Base-by-base conservation (phyloP, 1,284 basidiomycete species). In the Leccinum pallidistipes region DNA sequence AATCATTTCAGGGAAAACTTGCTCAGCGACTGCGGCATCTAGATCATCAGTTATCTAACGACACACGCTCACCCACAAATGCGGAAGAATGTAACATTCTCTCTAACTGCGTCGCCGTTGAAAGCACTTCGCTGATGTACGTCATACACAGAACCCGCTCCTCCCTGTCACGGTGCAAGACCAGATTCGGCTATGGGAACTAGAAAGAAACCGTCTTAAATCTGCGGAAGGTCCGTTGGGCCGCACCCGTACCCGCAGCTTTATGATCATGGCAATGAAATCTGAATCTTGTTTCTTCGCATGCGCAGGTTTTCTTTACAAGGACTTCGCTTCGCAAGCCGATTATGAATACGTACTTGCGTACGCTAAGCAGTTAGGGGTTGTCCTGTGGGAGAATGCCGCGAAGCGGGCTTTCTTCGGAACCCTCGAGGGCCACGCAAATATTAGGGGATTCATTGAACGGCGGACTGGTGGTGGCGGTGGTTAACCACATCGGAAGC, bases 61-160 rank as follows among this genome's bases (percentile, higher is more conserved):
- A 91, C 92, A 55, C 96, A 99, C 77, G 97, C 97, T 2, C 97
- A 99, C 76, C 92, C 95, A 36, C 97, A 99, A 77, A 99, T 99
- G 97, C 88, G 92, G 71, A 94, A 91, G 76, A 94, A 95, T 76
- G 94, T 92, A 70, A 74, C 84, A 11, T 34, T 18, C 60, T 54
- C 59, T 54, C 58, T 64, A 57, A 61, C 56, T 58, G 47, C 54
- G 49, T 59, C 12, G 45, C 64, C 29, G 61, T 64, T 12, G 18
- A 21, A 29, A 4, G 58, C 55, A 54, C 40, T 38, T 29, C 50
- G 56, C 58, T 70, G 31, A 64, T 9, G 63, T 74, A 71, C 63
- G 62, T 60, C 55, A 60, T 60, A 21, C 55, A 59, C 56, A 95
- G 90, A 93, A 93, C 71, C 94, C 95, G 5, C 80, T 97, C 5